These are phyloP conservation scores for Cordyceps pruinosa DNA, from an alignment of 2,329 filamentous ascomycete species.

Conservation along the genomic window DNA sequence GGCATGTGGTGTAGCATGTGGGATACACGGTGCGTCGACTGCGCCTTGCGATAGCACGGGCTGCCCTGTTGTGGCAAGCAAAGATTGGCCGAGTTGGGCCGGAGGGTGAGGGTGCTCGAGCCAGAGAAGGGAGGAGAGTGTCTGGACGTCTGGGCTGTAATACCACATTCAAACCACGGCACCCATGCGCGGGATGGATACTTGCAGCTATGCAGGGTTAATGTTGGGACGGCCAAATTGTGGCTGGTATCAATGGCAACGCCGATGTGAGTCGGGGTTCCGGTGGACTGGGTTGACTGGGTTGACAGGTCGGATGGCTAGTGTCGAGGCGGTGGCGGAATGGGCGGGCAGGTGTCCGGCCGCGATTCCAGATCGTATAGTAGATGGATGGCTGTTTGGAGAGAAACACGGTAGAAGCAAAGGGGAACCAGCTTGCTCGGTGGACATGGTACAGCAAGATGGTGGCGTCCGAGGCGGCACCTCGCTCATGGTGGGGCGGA, in stretches of 20 bases:
- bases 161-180: background rate
- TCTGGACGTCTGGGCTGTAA: background rate
- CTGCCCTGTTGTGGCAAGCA: background rate
- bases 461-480: background rate
- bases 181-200: background rate
- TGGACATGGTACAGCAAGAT: background rate
- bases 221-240: background rate
- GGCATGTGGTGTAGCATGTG: slow-evolving; percentile 1
- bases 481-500: no score
- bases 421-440: background rate
- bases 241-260: background rate
- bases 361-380: background rate
- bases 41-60: background rate
- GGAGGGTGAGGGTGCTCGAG: background rate
- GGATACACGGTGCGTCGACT: background rate
- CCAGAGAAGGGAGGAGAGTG: background rate
- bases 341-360: background rate
- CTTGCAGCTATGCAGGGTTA: background rate
- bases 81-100: background rate
- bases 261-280: background rate
- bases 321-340: background rate
- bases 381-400: background rate
- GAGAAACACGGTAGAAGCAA: background rate
- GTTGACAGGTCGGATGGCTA: background rate
- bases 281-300: background rate